These are phyloP conservation scores for Ganoderma boninense DNA, from an alignment of 1,284 basidiomycete genomes.

Conservation along the genomic window DNA sequence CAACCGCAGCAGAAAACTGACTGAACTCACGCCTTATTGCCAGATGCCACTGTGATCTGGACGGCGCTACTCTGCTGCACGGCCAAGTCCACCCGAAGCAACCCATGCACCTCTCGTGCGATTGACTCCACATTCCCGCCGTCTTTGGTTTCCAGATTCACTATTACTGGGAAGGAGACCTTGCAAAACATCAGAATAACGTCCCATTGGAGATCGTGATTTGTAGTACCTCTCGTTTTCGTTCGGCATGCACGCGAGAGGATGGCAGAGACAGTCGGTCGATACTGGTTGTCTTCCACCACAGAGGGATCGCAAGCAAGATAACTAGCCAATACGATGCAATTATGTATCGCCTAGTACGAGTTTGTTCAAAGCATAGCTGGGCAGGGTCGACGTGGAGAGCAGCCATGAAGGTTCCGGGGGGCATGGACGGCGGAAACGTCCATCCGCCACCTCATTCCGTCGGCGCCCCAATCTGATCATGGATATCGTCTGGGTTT, in stretches of 20 bases:
- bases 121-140: slow-evolving; percentile 13
- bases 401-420: slow-evolving; percentile 19
- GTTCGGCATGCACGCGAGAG: slow-evolving; percentile 63
- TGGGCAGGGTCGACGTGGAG: slow-evolving; percentile 36
- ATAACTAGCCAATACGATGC: slow-evolving; percentile 81
- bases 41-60: slow-evolving; percentile 16
- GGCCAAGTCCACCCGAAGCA: slow-evolving; percentile 18
- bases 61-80: slow-evolving; percentile 19
- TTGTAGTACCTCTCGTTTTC: slow-evolving; percentile 45
- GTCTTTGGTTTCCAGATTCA: slow-evolving; percentile 52
- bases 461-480: slow-evolving; percentile 13
- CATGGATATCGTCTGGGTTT: neutral
- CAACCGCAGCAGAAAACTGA: neutral
- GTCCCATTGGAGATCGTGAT: neutral
- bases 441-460: slow-evolving; percentile 21
- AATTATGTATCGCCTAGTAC: slow-evolving; percentile 64
- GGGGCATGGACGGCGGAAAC: slow-evolving; percentile 4
- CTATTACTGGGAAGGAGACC: slow-evolving; percentile 60
- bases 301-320: slow-evolving; percentile 79
- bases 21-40: slow-evolving; percentile 19
- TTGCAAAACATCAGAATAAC: slow-evolving; percentile 34
- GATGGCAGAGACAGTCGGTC: slow-evolving; percentile 79
- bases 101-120: slow-evolving; percentile 25
- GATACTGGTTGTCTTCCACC: slow-evolving; percentile 92
- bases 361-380: slow-evolving; percentile 60